phyloP scores from a whole-genome alignment of 257 asterid species.

The Solanum virginianum region DNA sequence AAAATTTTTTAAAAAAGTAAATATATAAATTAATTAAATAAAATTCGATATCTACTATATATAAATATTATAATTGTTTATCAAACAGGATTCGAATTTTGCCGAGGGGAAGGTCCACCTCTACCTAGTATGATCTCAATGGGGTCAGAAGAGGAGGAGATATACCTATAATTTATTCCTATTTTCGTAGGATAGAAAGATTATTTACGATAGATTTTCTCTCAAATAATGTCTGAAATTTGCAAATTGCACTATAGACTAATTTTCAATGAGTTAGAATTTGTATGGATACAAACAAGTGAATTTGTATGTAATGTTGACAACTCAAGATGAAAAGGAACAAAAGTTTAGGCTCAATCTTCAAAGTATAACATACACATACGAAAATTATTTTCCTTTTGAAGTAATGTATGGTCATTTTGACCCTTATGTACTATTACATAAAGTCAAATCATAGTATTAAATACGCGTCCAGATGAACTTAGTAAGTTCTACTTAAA shows the following conservation, averaged over 20 bases:
- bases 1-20: too few relatives aligned
- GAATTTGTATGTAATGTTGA: background rate
- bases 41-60: too few relatives aligned
- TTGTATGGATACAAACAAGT: background rate
- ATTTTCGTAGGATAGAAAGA: too few relatives aligned
- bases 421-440: background rate
- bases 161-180: too few relatives aligned
- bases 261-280: background rate
- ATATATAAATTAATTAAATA: too few relatives aligned
- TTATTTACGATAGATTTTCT: background rate
- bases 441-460: background rate
- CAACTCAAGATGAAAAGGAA: slow-evolving; percentile 1
- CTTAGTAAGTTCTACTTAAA: background rate
- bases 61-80: too few relatives aligned
- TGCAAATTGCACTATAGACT: background rate
- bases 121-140: too few relatives aligned
- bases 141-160: too few relatives aligned
- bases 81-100: too few relatives aligned
- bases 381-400: background rate
- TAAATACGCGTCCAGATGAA: background rate
- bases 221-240: background rate
- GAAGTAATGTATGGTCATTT: background rate
- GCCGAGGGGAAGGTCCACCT: too few relatives aligned
- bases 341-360: slow-evolving; percentile 5
- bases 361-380: background rate